Conservation (phyloP, 176 grass and related monocot genomes). For the Thinopyrum elongatum region DNA sequence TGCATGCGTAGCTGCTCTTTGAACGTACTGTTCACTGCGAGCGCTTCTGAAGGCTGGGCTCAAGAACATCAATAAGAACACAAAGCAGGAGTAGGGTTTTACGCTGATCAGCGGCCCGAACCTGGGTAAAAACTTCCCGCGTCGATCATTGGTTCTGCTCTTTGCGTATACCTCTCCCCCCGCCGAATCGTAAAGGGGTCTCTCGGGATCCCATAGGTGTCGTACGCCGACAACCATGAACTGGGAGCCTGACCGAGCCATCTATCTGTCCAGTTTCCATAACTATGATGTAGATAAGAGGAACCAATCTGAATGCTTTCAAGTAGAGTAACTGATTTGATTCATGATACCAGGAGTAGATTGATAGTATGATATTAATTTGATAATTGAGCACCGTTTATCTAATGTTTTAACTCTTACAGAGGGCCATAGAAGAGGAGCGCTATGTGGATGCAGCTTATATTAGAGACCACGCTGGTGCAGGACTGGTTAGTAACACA, state of each 20-base stretch:
- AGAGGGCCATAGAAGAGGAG: conserved; percentile 90
- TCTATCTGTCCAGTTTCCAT: background rate
- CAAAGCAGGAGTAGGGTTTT: no score
- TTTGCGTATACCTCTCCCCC: no score
- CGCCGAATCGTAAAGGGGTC: no score
- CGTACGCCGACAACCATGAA: no score
- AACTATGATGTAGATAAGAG: background rate
- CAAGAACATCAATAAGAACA: no score
- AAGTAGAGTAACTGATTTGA: background rate
- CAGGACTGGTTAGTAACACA: conserved; percentile 68
- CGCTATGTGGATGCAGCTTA: conserved; percentile 65
- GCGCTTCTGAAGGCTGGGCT: no score
- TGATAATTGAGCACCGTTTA: conserved; percentile 29
- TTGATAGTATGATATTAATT: background rate
- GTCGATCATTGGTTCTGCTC: no score
- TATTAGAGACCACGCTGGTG: conserved; percentile 84
- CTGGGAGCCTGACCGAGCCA: background rate
- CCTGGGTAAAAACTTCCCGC: no score
- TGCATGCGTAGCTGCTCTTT: no score
- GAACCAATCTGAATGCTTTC: background rate
- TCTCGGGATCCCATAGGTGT: no score
- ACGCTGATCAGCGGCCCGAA: no score
- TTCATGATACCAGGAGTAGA: background rate
- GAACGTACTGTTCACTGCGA: no score
- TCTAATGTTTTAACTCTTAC: conserved; percentile 28